phyloP scores from a whole-genome alignment of 2,329 filamentous ascomycete genomes.

The Berkeleyomyces rouxiae region DNA sequence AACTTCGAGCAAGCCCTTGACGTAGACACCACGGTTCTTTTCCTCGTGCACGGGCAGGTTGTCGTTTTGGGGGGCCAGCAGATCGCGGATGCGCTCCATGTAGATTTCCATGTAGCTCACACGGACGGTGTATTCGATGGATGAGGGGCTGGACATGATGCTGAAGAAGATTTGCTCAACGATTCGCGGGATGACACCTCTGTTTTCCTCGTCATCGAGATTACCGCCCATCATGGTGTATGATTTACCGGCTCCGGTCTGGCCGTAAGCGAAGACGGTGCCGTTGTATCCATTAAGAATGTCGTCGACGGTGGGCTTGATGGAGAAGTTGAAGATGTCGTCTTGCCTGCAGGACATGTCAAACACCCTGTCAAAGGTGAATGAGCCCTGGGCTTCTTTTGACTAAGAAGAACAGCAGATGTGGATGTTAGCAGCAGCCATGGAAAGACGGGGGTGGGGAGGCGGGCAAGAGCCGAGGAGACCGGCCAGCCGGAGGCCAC shows the following conservation, averaged over 20 bases:
- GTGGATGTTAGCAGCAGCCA: conserved; percentile 17
- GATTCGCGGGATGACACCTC: conserved; percentile 92
- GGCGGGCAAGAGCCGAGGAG: background rate
- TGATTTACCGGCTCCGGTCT: conserved; percentile 96
- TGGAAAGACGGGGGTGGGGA: background rate
- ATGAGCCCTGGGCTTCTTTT: conserved; percentile 63
- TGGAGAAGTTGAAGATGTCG: conserved; percentile 97
- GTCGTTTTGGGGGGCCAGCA: conserved; percentile 83
- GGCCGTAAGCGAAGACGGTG: conserved; percentile 95
- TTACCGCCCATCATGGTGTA: conserved; percentile 77
- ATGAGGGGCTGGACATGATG: conserved; percentile 78
- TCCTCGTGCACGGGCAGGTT: conserved; percentile 97
- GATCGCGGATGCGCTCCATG: conserved; percentile 94
- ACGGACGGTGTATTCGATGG: conserved; percentile 95
- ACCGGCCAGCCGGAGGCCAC: background rate
- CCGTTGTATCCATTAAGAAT: conserved; percentile 99
- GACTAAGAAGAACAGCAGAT: conserved; percentile 38
- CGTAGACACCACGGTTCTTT: conserved; percentile 88
- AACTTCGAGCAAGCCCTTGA: conserved; percentile 85
- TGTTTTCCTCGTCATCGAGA: conserved; percentile 74
- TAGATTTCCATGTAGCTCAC: conserved; percentile 99
- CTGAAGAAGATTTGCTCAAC: conserved; percentile 95
- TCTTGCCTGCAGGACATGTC: conserved; percentile 79
- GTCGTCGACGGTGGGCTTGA: conserved; percentile 88
- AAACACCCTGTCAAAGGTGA: conserved; percentile 97